Base-by-base conservation (phyloP, 2,329 filamentous ascomycete genomes). In the Fusarium sp. region DNA sequence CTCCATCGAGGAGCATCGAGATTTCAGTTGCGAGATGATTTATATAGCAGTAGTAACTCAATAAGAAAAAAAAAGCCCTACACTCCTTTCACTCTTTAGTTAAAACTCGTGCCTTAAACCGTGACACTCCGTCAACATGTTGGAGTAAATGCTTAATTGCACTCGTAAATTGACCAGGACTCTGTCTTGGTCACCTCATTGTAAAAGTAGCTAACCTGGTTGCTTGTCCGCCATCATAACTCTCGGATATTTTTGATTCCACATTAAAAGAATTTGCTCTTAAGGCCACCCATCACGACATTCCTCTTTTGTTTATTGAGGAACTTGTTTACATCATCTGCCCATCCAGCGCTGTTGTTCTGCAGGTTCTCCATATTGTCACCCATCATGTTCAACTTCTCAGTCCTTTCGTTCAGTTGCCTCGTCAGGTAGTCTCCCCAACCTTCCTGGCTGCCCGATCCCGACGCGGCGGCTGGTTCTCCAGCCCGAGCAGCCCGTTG, bases 371-470 rank as follows among this genome's bases (percentile, higher is more conserved):
- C 92, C 90, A 98, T 94, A 52, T 86, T 91, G 77, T 98, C 95
- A 5, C 92, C 92, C 82, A 95, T 91, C 10, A 97, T 84, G 48
- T 91, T 92, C 64, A 99, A 84, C 78, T 92, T 94, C 83, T 98
- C 94, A 1, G 96, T 97, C 56, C 96, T 85, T 82, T 98, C 95
- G 76, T 97, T 94, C 49, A 99, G 82, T 80, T 97, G 94, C 39
- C 95, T 88, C 15, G 93, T 91, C 82, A 98, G 90, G 79, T 97
- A 98, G 46, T 94, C 91, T 76, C 89, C 89, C 89, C 90, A 92
- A 1, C 89, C 89, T 74, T 97, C 91, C 65, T 88, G 84, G 66
- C 82, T 63, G 66, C 82, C 62, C 59, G 76, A 67, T 2, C 73
- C 80, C 4, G 73, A 62, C 57, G 75, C 71, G 69, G 79, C 74